Evolutionary conservation across 2,329 filamentous ascomycete genomes (phyloP).

Genomic region (Aureobasidium sp.): DNA sequence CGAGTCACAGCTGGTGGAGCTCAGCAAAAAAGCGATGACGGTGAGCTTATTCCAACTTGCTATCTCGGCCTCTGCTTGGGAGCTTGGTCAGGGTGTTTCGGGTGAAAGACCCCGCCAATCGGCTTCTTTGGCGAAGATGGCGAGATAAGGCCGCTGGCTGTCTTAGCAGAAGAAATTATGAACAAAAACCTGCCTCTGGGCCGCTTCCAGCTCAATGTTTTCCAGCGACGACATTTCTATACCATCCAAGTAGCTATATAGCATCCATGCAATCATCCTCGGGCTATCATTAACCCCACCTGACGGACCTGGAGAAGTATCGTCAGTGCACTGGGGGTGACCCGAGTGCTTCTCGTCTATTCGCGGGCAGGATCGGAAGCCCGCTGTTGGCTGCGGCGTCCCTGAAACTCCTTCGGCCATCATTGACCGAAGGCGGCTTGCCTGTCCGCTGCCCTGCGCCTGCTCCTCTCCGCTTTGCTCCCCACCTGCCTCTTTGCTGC

Average conservation of each 20-base stretch:
- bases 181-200: neutral
- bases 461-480: neutral
- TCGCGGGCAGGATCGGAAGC: neutral
- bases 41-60: constrained; percentile 10
- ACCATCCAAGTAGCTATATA: constrained; percentile 6
- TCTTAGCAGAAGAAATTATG: constrained; percentile 9
- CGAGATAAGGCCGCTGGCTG: constrained; percentile 8
- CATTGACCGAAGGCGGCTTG: neutral
- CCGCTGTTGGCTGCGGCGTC: neutral
- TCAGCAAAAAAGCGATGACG: constrained; percentile 16
- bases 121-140: neutral
- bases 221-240: neutral
- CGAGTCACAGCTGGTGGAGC: constrained; percentile 11
- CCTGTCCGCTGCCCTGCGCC: neutral
- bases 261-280: constrained; percentile 11
- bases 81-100: constrained; percentile 1
- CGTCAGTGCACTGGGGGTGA: constrained; percentile 4
- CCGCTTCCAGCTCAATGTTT: neutral
- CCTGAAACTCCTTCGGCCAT: neutral
- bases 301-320: neutral
- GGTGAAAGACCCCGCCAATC: constrained; percentile 10
- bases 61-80: constrained; percentile 11
- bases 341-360: constrained; percentile 2
- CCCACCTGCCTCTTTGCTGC: neutral
- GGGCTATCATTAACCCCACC: constrained; percentile 8